A percentile compares a stretch with the other conserved stretches of the same genome.
Conservation (phyloP, 345 rosid genomes). For the Erodium maritimum region DNA sequence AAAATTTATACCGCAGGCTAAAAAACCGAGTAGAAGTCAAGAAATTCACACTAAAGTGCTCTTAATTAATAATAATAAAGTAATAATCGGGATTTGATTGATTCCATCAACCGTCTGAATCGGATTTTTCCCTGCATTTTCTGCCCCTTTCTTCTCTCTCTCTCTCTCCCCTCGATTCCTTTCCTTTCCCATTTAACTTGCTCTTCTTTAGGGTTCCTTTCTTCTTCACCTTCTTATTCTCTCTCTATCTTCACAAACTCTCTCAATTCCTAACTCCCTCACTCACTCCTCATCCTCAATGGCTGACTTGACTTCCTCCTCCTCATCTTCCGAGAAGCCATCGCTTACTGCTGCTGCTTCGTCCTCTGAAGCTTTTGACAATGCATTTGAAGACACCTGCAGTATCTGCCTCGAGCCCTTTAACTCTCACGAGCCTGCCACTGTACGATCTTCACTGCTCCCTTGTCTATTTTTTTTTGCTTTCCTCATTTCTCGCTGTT, state of each 20-base stretch:
- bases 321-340: conserved; percentile 20
- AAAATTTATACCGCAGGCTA: too few relatives aligned
- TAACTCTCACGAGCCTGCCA: conserved; percentile 48
- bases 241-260: conserved; percentile 1
- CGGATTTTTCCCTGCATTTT: conserved; percentile 2
- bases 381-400: conserved; percentile 46
- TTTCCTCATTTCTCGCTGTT: background rate
- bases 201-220: conserved; percentile 21
- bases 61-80: too few relatives aligned
- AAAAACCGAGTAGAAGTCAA: too few relatives aligned
- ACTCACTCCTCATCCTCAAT: conserved; percentile 19
- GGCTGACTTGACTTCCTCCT: conserved; percentile 25
- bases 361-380: conserved; percentile 24
- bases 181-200: background rate
- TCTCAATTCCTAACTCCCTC: background rate
- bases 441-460: conserved; percentile 27
- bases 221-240: conserved; percentile 6
- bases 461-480: too few relatives aligned
- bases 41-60: too few relatives aligned
- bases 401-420: conserved; percentile 88
- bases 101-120: too few relatives aligned
- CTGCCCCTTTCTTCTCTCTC: conserved; percentile 9
- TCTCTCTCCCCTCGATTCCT: conserved; percentile 7
- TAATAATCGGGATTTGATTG: too few relatives aligned
- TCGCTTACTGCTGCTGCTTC: conserved; percentile 12